phyloP scores from a whole-genome alignment of 78 protist genomes.

The Paulinella micropora region DNA sequence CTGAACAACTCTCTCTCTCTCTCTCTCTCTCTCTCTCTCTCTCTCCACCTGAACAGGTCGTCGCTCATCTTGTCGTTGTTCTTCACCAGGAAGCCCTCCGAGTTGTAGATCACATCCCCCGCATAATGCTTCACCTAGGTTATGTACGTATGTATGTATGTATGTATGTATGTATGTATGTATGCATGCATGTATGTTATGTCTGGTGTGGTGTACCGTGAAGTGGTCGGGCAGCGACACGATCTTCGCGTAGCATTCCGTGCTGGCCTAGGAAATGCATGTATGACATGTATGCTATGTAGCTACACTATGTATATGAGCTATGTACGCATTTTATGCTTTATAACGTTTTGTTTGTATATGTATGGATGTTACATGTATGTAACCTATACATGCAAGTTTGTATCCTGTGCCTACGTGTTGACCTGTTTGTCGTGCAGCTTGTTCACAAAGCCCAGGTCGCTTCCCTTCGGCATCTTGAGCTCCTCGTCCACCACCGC shows the following conservation, averaged over 20 bases:
- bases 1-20: background rate
- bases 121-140: conserved; percentile 65
- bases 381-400: background rate
- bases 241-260: background rate
- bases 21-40: background rate
- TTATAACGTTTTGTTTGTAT: background rate
- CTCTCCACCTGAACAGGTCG: background rate
- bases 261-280: background rate
- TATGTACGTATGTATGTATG: background rate
- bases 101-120: conserved; percentile 64
- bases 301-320: background rate
- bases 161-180: background rate
- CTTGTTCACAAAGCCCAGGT: background rate
- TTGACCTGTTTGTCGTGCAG: background rate
- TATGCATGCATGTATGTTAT: background rate
- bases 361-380: background rate
- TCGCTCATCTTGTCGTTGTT: conserved; percentile 50
- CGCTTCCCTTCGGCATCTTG: conserved; percentile 45
- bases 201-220: background rate
- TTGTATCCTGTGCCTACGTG: background rate
- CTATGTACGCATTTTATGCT: background rate
- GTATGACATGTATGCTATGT: background rate
- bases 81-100: conserved; percentile 62
- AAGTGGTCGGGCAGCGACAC: background rate
- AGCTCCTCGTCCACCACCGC: conserved; percentile 57